phyloP scores from a whole-genome alignment of 1,139 yeast genomes.

The Pneumocystis oryctolagi region DNA sequence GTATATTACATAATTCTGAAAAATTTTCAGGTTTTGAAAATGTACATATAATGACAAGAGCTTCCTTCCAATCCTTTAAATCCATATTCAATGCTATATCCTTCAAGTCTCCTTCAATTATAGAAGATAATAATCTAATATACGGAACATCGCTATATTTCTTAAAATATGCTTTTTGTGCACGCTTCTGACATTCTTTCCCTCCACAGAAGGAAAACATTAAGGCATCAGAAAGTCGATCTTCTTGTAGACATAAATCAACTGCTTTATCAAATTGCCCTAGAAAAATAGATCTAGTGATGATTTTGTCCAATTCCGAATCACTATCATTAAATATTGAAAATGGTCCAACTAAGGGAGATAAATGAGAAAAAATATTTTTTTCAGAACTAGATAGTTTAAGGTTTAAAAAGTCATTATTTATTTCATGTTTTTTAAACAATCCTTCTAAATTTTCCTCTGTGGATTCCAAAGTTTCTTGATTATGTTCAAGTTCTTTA shows the following conservation, averaged over 20 bases:
- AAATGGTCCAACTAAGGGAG: slow-evolving; percentile 27
- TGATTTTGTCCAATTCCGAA: slow-evolving; percentile 32
- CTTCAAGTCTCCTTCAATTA: slow-evolving; percentile 42
- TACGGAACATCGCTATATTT: slow-evolving; percentile 41
- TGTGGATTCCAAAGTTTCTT: slow-evolving; percentile 15
- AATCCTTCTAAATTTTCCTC: slow-evolving; percentile 21
- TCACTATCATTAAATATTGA: slow-evolving; percentile 27
- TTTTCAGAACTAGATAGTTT: slow-evolving; percentile 1
- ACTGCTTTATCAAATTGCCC: slow-evolving; percentile 61
- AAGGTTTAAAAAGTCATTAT: not conserved
- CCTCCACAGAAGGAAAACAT: slow-evolving; percentile 62
- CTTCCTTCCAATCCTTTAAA: slow-evolving; percentile 67
- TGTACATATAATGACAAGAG: slow-evolving; percentile 55
- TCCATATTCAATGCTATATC: slow-evolving; percentile 72
- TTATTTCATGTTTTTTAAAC: slow-evolving; percentile 18
- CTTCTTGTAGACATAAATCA: slow-evolving; percentile 46
- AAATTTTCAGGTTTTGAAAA: slow-evolving; percentile 37
- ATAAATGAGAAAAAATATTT: slow-evolving; percentile 21
- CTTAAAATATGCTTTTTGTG: slow-evolving; percentile 53
- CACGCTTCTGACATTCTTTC: slow-evolving; percentile 43
- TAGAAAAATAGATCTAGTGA: slow-evolving; percentile 43
- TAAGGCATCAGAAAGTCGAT: slow-evolving; percentile 61
- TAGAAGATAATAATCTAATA: slow-evolving; percentile 53
- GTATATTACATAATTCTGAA: slow-evolving; percentile 40
- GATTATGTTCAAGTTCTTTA: slow-evolving; percentile 13